Percentiles rank a stretch among this genome's conserved stretches.
phyloP scores from a whole-genome alignment of 306 rosid genomes.

The Echinosophora koreensis region DNA sequence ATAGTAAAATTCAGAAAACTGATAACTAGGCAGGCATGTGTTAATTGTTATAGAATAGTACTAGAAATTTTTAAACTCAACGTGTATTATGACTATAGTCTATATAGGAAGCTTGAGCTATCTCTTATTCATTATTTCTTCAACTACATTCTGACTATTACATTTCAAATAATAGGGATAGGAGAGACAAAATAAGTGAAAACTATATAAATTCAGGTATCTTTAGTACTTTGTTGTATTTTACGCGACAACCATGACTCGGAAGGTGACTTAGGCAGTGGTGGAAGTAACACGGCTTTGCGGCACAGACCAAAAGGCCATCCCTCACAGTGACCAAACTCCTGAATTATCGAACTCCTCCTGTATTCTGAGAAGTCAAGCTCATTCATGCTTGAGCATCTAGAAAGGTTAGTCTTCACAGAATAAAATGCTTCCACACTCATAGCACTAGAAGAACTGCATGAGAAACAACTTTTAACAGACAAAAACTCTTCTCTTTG shows the following conservation, averaged over 20 bases:
- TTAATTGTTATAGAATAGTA: background rate
- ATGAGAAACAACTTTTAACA: slow-evolving; percentile 65
- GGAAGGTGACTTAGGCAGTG: slow-evolving; percentile 89
- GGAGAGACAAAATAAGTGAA: background rate
- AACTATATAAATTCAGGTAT: slow-evolving; percentile 33
- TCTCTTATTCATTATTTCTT: slow-evolving; percentile 39
- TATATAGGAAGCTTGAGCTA: slow-evolving; percentile 14
- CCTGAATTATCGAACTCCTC: slow-evolving; percentile 73
- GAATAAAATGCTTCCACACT: slow-evolving; percentile 67
- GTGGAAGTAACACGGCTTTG: slow-evolving; percentile 88
- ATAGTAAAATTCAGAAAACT: background rate
- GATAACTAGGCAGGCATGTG: background rate
- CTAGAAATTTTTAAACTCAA: background rate
- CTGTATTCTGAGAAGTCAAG: slow-evolving; percentile 56
- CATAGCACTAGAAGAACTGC: slow-evolving; percentile 69
- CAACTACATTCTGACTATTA: slow-evolving; percentile 8
- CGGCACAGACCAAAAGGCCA: slow-evolving; percentile 97
- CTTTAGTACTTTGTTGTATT: slow-evolving; percentile 50
- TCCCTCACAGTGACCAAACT: slow-evolving; percentile 84
- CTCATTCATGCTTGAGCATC: slow-evolving; percentile 71
- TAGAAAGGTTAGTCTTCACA: slow-evolving; percentile 71
- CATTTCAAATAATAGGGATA: slow-evolving; percentile 28
- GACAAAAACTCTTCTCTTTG: slow-evolving; percentile 74
- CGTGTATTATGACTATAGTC: background rate
- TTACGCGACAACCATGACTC: slow-evolving; percentile 78